Evolutionary conservation across 2,329 filamentous ascomycete species (phyloP).

Genomic region (Phaeosphaeriaceae sp.): DNA sequence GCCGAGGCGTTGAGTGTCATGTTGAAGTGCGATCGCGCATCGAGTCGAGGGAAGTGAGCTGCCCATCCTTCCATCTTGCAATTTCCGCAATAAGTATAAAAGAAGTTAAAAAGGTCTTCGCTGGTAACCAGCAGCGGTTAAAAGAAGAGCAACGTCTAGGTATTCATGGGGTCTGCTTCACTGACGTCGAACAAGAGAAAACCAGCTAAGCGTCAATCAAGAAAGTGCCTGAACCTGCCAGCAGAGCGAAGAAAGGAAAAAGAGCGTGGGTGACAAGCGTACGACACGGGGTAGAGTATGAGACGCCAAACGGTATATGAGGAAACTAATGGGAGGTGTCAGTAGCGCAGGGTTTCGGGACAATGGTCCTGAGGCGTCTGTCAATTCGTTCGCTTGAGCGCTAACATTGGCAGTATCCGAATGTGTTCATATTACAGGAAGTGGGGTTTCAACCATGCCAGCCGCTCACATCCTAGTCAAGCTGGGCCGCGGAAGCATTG

Average conservation of each 20-base stretch:
- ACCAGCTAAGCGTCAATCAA: constrained; percentile 45
- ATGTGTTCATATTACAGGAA: constrained; percentile 34
- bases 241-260: constrained; percentile 46
- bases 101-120: constrained; percentile 38
- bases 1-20: constrained; percentile 44
- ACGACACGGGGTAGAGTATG: constrained; percentile 44
- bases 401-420: constrained; percentile 37
- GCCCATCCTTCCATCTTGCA: constrained; percentile 49
- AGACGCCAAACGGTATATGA: constrained; percentile 51
- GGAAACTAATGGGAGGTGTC: constrained; percentile 36
- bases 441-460: constrained; percentile 47
- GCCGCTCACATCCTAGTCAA: constrained; percentile 27
- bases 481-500: constrained; percentile 39
- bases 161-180: constrained; percentile 47
- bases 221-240: constrained; percentile 48
- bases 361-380: constrained; percentile 48
- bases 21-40: constrained; percentile 48
- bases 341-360: constrained; percentile 48
- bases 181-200: constrained; percentile 43
- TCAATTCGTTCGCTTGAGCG: constrained; percentile 36
- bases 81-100: constrained; percentile 36
- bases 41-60: constrained; percentile 37
- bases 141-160: constrained; percentile 39
- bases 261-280: constrained; percentile 47
- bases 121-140: constrained; percentile 51